phyloP scores from a whole-genome alignment of 345 rosid species.

The Euclidium syriacum region DNA sequence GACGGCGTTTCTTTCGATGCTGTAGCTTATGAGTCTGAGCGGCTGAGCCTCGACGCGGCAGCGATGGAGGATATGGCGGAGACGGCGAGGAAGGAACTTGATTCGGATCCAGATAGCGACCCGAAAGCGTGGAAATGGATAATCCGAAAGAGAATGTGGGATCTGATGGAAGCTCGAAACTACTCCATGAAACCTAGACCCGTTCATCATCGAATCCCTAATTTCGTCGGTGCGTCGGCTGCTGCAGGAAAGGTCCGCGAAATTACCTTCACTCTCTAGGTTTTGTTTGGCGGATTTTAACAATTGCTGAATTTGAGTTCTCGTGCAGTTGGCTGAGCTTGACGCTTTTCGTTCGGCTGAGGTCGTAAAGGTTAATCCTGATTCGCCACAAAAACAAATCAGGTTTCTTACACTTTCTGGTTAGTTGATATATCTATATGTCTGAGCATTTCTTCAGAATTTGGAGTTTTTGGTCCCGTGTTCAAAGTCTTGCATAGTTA shows the following conservation, averaged over 20 bases:
- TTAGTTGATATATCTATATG: constrained; percentile 32
- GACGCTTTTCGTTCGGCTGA: constrained; percentile 49
- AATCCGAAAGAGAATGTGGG: constrained; percentile 77
- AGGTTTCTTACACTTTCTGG: constrained; percentile 82
- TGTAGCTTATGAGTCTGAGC: constrained; percentile 57
- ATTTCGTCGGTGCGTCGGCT: constrained; percentile 70
- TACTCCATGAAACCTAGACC: constrained; percentile 78
- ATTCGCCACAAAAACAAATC: constrained; percentile 94
- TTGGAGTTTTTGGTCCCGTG: neutral
- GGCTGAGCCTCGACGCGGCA: constrained; percentile 57
- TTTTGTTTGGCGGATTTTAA: neutral
- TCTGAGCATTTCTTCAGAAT: neutral
- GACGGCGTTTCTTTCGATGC: constrained; percentile 42
- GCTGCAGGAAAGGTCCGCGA: constrained; percentile 57
- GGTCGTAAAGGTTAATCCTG: constrained; percentile 90
- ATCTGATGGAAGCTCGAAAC: constrained; percentile 71
- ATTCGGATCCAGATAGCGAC: constrained; percentile 33
- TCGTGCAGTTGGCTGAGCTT: constrained; percentile 51
- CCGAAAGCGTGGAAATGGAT: constrained; percentile 94
- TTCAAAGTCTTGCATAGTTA: neutral
- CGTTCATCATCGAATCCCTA: constrained; percentile 90
- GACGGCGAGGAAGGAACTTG: constrained; percentile 38
- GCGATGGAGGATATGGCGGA: constrained; percentile 71
- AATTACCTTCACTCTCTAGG: neutral
- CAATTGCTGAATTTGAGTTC: neutral